A percentile compares a stretch with the other conserved stretches of the same genome.
These are phyloP conservation scores for Aspergillus novofumigatus DNA, from an alignment of 2,329 filamentous ascomycete species.

Conservation along the genomic window DNA sequence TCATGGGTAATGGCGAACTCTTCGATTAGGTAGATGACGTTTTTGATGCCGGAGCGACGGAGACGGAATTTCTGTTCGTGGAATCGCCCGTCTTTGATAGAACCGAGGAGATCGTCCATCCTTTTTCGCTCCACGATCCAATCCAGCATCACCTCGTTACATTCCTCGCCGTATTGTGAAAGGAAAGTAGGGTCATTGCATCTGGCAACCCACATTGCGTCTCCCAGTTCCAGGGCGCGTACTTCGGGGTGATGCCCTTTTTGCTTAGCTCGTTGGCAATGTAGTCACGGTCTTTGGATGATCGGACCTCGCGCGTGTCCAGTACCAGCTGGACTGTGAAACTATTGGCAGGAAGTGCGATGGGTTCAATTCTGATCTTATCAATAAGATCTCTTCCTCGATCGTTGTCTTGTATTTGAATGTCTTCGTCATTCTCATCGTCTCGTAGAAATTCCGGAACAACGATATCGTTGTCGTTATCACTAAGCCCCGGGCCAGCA, in stretches of 20 bases:
- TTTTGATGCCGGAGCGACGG: constrained; percentile 65
- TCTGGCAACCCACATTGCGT: constrained; percentile 76
- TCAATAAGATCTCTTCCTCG: constrained; percentile 6
- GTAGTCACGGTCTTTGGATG: constrained; percentile 70
- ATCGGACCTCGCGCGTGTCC: constrained; percentile 69
- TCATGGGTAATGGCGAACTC: constrained; percentile 61
- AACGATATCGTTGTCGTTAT: not conserved
- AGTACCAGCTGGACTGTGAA: constrained; percentile 71
- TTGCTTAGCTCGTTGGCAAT: constrained; percentile 68
- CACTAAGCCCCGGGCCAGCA: not conserved
- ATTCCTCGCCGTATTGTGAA: constrained; percentile 49
- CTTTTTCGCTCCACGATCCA: constrained; percentile 79
- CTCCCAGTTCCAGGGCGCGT: constrained; percentile 66
- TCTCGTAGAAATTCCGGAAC: not conserved
- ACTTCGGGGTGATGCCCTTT: constrained; percentile 62
- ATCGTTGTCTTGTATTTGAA: not conserved
- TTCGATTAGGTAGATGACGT: constrained; percentile 76
- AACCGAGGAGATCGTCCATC: constrained; percentile 72
- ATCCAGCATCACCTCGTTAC: constrained; percentile 69
- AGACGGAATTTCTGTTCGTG: constrained; percentile 82
- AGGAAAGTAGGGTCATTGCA: constrained; percentile 58
- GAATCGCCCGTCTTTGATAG: constrained; percentile 78
- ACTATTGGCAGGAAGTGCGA: constrained; percentile 58
- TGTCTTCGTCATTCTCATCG: constrained; percentile 8
- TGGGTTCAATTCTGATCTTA: constrained; percentile 49